Base-by-base conservation (phyloP, 208 protist species). In the Trypanosoma melophagium region DNA sequence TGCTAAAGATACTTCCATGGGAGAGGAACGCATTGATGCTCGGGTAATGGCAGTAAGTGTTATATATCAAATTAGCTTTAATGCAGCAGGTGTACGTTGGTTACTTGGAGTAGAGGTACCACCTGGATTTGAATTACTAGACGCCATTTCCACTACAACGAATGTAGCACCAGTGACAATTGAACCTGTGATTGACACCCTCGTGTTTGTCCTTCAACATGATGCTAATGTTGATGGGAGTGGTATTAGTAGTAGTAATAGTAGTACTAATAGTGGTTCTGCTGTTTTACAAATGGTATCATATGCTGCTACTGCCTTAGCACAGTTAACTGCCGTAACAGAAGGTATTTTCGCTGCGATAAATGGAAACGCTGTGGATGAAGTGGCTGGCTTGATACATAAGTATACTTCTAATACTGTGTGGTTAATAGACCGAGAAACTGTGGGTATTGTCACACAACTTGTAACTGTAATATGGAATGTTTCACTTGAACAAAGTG, bases 71-170 rank as follows among this genome's bases (percentile, higher is more conserved):
- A 63, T 90, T 24, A 76, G 76, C 42, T 75, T 69, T 65, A 84
- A 90, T 70, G 52, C 62, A 14, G 85, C 86, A 10, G 90, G 90
- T 28, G 57, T 86, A 42, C 83, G 83, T 13, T 95, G 90, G 90
- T 45, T 95, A 25, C 69, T 95, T 4, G 63, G 66, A 17, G 59
- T 76, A 4, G 76, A 83, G n/a, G 67, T 74, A 25, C 80, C 79
- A 16, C 54, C 45, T 22, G 79, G 83, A 19, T 77, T 85, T 56
- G 74, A 71, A 51, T 68, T 84, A 2, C 44, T 60, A 45, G 50
- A 63, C 22, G 21, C 38, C 5, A 5, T 35, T 19, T 5, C 49
- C 3, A 8, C 60, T 38, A 55, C 35, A 35, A 35, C 52, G 10
- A 65, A 22, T 38, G 54, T 42, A 41, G 47, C 28, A n/a, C n/a